phyloP scores from a whole-genome alignment of 2,329 filamentous ascomycete genomes.

The Ophiocordyceps sinensis region DNA sequence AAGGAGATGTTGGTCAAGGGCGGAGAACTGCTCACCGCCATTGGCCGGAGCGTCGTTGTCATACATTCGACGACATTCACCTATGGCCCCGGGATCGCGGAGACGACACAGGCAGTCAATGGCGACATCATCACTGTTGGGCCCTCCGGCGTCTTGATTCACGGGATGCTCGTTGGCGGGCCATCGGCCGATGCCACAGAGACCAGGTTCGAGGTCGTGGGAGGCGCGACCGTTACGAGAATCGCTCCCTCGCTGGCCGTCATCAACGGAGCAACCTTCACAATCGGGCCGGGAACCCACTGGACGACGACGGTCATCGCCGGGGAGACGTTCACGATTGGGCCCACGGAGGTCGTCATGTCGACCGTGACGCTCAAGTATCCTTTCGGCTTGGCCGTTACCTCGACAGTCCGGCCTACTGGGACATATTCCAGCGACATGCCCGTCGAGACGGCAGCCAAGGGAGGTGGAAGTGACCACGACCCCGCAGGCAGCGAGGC shows the following conservation, averaged over 20 bases:
- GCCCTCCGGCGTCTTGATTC: conserved; percentile 25
- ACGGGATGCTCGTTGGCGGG: conserved; percentile 29
- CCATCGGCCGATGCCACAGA: conserved; percentile 16
- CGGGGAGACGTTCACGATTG: conserved; percentile 35
- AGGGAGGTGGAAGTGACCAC: too few relatives aligned
- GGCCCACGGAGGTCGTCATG: conserved; percentile 30
- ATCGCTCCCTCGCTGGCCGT: conserved; percentile 33
- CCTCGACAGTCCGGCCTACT: conserved; percentile 24
- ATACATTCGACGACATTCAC: conserved; percentile 29
- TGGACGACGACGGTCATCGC: conserved; percentile 30
- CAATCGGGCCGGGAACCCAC: conserved; percentile 29
- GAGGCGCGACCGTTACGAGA: conserved; percentile 37
- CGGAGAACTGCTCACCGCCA: conserved; percentile 30
- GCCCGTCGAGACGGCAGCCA: conserved; percentile 12
- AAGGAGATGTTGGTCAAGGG: conserved; percentile 32
- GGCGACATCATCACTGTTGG: conserved; percentile 38
- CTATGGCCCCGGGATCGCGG: conserved; percentile 23
- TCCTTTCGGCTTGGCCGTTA: conserved; percentile 29
- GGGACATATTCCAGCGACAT: conserved; percentile 7
- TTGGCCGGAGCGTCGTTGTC: conserved; percentile 25
- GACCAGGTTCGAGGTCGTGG: conserved; percentile 31
- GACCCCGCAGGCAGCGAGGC: background rate
- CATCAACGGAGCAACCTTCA: conserved; percentile 34
- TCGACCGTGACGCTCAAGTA: conserved; percentile 28
- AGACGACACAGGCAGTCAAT: conserved; percentile 25